A percentile compares a stretch with the other conserved stretches of the same genome.
Evolutionary conservation across 2,329 filamentous ascomycete genomes (phyloP).

Genomic region (Kalmusia sp.): DNA sequence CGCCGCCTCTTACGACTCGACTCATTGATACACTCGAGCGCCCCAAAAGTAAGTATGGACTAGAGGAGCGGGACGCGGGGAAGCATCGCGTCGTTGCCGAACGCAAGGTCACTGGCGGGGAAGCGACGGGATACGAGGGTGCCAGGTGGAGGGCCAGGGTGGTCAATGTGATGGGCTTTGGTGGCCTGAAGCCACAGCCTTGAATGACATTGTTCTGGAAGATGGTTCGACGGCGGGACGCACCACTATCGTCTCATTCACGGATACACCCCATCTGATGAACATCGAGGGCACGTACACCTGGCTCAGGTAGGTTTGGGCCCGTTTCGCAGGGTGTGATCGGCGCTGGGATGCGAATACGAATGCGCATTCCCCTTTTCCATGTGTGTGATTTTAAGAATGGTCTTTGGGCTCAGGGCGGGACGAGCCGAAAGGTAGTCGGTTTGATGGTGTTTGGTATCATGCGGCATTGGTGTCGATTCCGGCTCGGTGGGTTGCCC

Average conservation of each 20-base stretch:
- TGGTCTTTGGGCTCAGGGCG: neutral
- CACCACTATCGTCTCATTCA: neutral
- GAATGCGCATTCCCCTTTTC: neutral
- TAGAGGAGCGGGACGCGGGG: neutral
- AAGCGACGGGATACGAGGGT: neutral
- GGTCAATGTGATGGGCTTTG: neutral
- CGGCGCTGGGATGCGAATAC: neutral
- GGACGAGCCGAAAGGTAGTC: neutral
- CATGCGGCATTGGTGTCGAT: neutral
- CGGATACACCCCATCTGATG: too few species aligned
- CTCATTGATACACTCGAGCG: too few species aligned
- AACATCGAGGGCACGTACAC: too few species aligned
- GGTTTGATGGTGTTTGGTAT: neutral
- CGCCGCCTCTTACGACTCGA: neutral
- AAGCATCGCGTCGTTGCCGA: neutral
- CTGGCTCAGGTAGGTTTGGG: neutral
- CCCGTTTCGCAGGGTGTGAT: neutral
- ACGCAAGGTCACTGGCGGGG: conserved; percentile 1
- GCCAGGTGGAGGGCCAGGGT: neutral
- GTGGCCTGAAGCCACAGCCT: neutral
- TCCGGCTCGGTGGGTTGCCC: neutral
- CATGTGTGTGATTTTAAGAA: neutral
- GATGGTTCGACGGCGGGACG: neutral
- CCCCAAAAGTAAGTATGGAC: neutral
- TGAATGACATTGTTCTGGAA: neutral